phyloP scores from a whole-genome alignment of 2,329 filamentous ascomycete genomes.

The Aaosphaeria pasadenensis region DNA sequence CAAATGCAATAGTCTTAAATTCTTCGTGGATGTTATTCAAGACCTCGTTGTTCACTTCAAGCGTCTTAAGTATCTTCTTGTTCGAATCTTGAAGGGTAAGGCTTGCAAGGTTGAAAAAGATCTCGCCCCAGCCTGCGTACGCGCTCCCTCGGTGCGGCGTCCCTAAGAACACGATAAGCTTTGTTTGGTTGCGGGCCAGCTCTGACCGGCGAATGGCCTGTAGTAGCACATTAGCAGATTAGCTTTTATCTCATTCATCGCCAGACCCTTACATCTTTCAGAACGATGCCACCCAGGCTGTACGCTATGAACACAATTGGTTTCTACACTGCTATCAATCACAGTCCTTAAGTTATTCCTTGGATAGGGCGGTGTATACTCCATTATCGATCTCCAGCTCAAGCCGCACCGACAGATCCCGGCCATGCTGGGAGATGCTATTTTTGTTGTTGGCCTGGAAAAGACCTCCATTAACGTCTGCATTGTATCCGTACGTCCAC shows the following conservation, averaged over 20 bases:
- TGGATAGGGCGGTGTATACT: neutral
- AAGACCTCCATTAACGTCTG: neutral
- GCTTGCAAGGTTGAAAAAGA: neutral
- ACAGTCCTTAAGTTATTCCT: conserved; percentile 1
- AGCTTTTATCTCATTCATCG: neutral
- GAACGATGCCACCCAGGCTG: conserved; percentile 40
- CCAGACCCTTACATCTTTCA: conserved; percentile 32
- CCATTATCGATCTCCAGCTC: neutral
- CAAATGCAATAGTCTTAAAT: neutral
- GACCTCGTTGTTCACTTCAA: neutral
- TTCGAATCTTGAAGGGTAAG: neutral
- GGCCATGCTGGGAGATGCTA: neutral
- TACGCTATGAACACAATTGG: conserved; percentile 38
- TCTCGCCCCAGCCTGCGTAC: neutral
- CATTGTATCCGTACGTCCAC: neutral
- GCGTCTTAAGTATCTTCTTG: neutral
- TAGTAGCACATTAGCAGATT: neutral
- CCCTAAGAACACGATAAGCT: neutral
- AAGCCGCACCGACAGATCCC: neutral
- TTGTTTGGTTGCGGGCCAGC: neutral
- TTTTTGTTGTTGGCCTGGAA: neutral
- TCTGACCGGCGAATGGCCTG: neutral
- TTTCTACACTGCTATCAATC: conserved; percentile 9
- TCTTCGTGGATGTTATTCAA: neutral
- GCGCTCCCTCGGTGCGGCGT: neutral